Evolutionary conservation across 805 yeast species (phyloP).

Genomic region (Torulaspora quercuum): DNA sequence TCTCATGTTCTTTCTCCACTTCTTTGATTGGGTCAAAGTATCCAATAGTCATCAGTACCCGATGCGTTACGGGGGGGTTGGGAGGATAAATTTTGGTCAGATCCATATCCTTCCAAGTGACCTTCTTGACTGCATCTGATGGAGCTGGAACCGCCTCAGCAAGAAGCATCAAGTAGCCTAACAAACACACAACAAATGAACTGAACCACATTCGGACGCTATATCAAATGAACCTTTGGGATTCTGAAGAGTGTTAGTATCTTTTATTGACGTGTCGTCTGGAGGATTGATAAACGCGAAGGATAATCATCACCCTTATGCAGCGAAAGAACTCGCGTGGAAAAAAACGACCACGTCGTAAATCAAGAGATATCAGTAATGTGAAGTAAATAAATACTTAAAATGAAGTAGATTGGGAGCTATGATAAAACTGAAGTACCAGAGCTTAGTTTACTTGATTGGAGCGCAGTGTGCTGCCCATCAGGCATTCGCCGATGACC

Average conservation of each 20-base stretch:
- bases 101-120: constrained; percentile 15
- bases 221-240: background rate
- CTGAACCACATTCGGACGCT: constrained; percentile 3
- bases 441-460: no score
- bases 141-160: constrained; percentile 9
- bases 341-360: no score
- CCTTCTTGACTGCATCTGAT: constrained; percentile 5
- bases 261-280: constrained; percentile 1
- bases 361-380: no score
- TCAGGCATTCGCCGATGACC: no score
- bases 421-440: no score
- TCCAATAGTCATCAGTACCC: constrained; percentile 27
- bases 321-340: no score
- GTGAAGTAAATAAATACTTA: no score
- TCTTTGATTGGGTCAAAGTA: constrained; percentile 23
- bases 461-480: no score
- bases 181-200: background rate
- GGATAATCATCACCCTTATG: constrained; percentile 7
- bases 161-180: constrained; percentile 6
- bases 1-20: constrained; percentile 22
- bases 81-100: constrained; percentile 26
- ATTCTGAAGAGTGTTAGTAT: background rate
- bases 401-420: no score
- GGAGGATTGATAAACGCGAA: constrained; percentile 1
- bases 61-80: constrained; percentile 36